Evolutionary conservation across 495 filamentous ascomycete genomes (phyloP).

Genomic region (Neurospora sp.): DNA sequence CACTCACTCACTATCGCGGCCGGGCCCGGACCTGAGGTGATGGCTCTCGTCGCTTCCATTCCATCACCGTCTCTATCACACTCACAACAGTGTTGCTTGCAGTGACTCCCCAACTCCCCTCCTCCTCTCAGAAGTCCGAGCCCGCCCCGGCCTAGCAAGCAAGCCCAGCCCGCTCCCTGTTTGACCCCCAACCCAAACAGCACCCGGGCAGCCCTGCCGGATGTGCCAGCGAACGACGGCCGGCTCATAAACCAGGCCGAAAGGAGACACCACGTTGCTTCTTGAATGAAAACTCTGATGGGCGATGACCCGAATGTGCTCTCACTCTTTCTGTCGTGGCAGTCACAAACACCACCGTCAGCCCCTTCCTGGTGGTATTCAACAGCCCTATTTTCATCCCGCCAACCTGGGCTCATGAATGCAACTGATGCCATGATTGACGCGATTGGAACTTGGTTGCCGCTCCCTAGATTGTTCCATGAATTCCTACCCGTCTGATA

Average conservation of each 20-base stretch:
- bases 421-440: neutral
- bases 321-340: neutral
- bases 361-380: neutral
- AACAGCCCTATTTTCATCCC: neutral
- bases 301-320: neutral
- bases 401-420: neutral
- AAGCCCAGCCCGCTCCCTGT: neutral
- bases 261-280: neutral
- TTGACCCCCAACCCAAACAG: neutral
- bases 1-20: neutral
- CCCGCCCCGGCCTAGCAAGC: neutral
- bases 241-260: neutral
- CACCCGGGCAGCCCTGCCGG: neutral
- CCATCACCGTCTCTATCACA: neutral
- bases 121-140: neutral
- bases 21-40: neutral
- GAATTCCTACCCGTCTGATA: neutral
- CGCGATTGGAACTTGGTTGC: neutral
- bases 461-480: neutral
- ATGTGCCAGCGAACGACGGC: neutral
- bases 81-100: neutral
- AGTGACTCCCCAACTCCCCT: neutral
- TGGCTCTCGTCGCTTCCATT: neutral
- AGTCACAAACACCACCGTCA: neutral
- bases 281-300: neutral